Base-by-base conservation (phyloP, 2,329 filamentous ascomycete species). In the Pseudopyrenochaeta lycopersici region DNA sequence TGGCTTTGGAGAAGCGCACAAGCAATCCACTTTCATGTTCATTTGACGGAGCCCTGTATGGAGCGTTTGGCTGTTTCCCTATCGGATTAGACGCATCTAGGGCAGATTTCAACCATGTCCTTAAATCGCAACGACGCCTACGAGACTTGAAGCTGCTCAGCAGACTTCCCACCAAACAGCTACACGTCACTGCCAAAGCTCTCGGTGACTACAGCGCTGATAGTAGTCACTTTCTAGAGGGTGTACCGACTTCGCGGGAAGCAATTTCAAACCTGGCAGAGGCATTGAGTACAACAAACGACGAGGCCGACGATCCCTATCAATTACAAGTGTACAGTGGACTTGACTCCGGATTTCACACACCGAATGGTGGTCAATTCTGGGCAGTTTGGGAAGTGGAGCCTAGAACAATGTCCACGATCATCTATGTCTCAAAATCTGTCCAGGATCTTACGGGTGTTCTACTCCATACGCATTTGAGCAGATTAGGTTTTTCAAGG, bases 271-370 rank as follows among this genome's bases (percentile, higher is more conserved):
- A 42, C 9, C 60, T 76, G 15, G 64, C 57, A 7, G 62, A 70
- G 7, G 55, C 55, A 7, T 55, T 75, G 6, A n/a, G 41, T 2
- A 52, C 52, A 2, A 55, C 61, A 2, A 67, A 58, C 12, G 67
- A 73, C 39, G 70, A 74, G 32, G 54, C 48, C 1, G 66, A 73
- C 29, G 68, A 72, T 42, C 53, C 52, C 4, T 66, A 72, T 23
- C 65, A 71, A 35, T 42, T 75, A 2, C 67, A 71, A 33, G 69
- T 74, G 12, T 74, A 66, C 36, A 53, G 55, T 46, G 71, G 71
- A 15, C 68, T 76, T n/a, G 72, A 75, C 48, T 76, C 73, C n/a
- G 73, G 73, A 0, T 75, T 75, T 21, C 72, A 72, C 35, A 72
- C 68, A 10, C 70, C 73, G 4, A 54, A 53, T 14, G 68, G 67